Evolutionary conservation across 495 filamentous ascomycete species (phyloP).

Genomic region (Tuber calosporum): DNA sequence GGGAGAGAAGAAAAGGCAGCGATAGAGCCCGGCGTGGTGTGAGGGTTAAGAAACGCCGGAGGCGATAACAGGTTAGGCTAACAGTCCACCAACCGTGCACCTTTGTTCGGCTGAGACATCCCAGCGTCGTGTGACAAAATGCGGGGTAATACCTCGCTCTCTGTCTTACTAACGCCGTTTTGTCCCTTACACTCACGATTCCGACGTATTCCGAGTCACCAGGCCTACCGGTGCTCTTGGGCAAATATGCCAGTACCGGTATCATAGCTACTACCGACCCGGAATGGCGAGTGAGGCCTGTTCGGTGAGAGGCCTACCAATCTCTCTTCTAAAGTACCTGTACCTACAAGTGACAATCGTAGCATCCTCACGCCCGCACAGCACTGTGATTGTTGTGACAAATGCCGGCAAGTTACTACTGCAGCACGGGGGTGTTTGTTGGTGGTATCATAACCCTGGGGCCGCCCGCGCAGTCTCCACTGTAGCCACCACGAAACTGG

Average conservation of each 20-base stretch:
- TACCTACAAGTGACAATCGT: not conserved
- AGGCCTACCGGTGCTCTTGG: not conserved
- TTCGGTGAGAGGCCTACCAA: not conserved
- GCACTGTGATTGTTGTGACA: too few relatives aligned
- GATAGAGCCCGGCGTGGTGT: conserved; percentile 21
- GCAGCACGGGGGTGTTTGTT: too few relatives aligned
- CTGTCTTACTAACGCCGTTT: not conserved
- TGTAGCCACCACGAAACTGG: too few relatives aligned
- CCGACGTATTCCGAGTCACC: not conserved
- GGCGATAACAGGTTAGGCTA: conserved; percentile 30
- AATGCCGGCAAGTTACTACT: too few relatives aligned
- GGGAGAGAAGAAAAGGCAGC: conserved; percentile 30
- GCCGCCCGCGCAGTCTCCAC: not conserved
- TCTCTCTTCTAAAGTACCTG: too few relatives aligned
- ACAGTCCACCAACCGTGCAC: conserved; percentile 1
- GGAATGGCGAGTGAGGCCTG: not conserved
- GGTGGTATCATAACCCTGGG: not conserved
- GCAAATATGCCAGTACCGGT: not conserved
- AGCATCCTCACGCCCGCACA: too few relatives aligned
- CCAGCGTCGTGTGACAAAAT: conserved; percentile 38
- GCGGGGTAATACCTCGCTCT: conserved; percentile 24
- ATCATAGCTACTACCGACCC: not conserved
- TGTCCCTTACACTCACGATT: not conserved
- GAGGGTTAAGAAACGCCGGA: conserved; percentile 14
- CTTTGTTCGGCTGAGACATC: conserved; percentile 7